Conservation (phyloP, 345 rosid genomes). For the Eucalyptus decipiens region DNA sequence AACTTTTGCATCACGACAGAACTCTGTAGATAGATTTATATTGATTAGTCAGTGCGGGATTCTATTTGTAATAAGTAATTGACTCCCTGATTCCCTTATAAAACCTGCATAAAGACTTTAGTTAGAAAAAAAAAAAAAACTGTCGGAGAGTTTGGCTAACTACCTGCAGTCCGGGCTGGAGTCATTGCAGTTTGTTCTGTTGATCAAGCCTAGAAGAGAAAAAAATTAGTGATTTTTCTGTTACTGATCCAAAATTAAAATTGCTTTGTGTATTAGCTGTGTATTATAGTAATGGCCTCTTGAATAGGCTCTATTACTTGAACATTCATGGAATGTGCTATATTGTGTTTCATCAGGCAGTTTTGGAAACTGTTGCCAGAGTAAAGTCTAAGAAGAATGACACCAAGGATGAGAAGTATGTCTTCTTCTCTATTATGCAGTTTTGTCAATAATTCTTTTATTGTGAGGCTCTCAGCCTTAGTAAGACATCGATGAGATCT, state of each 20-base stretch:
- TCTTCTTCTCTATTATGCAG: background rate
- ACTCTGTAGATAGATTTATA: background rate
- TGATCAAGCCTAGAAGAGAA: background rate
- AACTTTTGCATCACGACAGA: background rate
- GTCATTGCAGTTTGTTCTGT: background rate
- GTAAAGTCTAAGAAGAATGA: conserved; percentile 82
- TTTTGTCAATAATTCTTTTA: background rate
- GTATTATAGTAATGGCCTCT: background rate
- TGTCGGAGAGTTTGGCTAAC: background rate
- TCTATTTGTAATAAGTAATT: background rate
- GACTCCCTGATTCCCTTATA: background rate
- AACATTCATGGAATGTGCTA: background rate
- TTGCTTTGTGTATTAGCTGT: background rate
- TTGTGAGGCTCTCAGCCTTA: background rate
- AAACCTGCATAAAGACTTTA: background rate
- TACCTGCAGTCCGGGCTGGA: background rate
- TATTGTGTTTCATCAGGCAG: conserved; percentile 47
- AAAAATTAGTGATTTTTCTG: background rate
- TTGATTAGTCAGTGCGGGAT: background rate
- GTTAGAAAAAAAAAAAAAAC: background rate
- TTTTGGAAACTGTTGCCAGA: conserved; percentile 86
- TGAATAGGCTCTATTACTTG: background rate
- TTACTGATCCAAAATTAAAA: background rate
- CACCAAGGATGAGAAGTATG: conserved; percentile 84
- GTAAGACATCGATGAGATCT: background rate